These are phyloP conservation scores for Aeschynomene evenia DNA, from an alignment of 306 rosid species.

Conservation along the genomic window DNA sequence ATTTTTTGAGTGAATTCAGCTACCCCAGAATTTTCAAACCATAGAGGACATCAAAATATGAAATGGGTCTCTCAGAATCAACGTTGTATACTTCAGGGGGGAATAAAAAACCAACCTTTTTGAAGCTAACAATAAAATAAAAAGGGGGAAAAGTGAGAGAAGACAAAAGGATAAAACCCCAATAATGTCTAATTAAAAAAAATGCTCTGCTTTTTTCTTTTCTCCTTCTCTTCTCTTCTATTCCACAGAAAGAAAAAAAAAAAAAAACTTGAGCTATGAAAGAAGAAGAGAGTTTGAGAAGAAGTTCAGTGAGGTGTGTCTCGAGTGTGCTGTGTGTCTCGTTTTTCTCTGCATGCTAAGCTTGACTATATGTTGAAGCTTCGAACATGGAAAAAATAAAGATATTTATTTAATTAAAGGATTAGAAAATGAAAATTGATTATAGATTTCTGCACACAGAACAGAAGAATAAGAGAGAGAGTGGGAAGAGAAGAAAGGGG, in stretches of 20 bases:
- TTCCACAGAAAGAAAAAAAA: constrained; percentile 27
- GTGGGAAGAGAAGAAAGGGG: background rate
- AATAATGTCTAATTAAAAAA: background rate
- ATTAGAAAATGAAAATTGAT: constrained; percentile 22
- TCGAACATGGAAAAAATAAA: background rate
- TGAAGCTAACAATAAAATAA: background rate
- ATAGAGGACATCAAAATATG: constrained; percentile 18
- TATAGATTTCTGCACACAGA: constrained; percentile 35
- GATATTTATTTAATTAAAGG: background rate
- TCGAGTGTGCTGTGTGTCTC: constrained; percentile 30
- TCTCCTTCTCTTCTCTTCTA: background rate
- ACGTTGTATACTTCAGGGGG: constrained; percentile 20
- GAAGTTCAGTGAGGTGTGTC: background rate
- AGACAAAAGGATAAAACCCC: constrained; percentile 46
- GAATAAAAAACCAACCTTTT: constrained; percentile 24
- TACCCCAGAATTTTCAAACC: constrained; percentile 15
- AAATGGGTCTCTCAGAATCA: constrained; percentile 34
- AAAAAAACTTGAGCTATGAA: background rate
- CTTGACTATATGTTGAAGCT: constrained; percentile 11
- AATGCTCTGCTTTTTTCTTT: background rate
- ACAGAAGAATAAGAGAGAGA: background rate
- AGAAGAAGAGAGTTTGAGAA: background rate
- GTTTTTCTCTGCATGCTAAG: constrained; percentile 54
- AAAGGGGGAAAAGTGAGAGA: constrained; percentile 35
- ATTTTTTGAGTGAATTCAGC: constrained; percentile 4